Conservation (phyloP, 2,329 filamentous ascomycete species). For the Exophiala calicioides region DNA sequence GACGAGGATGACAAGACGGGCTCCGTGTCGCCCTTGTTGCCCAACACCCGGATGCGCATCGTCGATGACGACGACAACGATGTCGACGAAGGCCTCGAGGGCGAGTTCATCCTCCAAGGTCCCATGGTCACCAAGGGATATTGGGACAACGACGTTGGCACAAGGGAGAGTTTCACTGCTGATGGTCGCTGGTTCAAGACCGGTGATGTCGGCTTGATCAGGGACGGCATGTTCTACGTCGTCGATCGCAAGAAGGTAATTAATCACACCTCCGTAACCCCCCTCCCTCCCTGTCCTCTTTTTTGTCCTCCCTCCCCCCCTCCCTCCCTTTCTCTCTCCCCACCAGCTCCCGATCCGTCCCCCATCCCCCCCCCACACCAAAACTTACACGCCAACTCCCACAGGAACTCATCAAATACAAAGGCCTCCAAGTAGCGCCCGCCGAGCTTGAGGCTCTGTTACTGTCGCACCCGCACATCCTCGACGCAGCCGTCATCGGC, state of each 20-base stretch:
- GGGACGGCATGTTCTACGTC: slow-evolving; percentile 81
- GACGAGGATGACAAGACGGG: slow-evolving; percentile 28
- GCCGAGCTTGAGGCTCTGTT: slow-evolving; percentile 51
- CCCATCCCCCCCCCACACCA: too few relatives aligned
- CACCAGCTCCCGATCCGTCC: slow-evolving; percentile 50
- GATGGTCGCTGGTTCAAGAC: slow-evolving; percentile 84
- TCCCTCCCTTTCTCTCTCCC: too few relatives aligned
- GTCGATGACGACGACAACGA: slow-evolving; percentile 30
- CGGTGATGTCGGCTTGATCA: slow-evolving; percentile 79
- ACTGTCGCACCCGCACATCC: slow-evolving; percentile 42
- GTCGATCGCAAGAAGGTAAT: slow-evolving; percentile 74
- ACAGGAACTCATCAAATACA: slow-evolving; percentile 57
- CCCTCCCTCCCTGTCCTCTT: not conserved
- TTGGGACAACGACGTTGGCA: slow-evolving; percentile 27
- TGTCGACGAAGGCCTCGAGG: slow-evolving; percentile 49
- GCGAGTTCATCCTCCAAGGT: slow-evolving; percentile 63
- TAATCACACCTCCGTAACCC: not conserved
- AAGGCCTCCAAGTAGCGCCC: slow-evolving; percentile 53
- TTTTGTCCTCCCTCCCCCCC: not conserved
- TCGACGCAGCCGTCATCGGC: slow-evolving; percentile 51
- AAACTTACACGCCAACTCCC: too few relatives aligned
- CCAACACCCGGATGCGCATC: slow-evolving; percentile 27
- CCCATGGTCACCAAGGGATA: slow-evolving; percentile 48
- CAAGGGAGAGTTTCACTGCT: slow-evolving; percentile 31
- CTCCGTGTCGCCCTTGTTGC: slow-evolving; percentile 21